Conservation (phyloP, 2,329 filamentous ascomycete species). For the Fusarium mangiferae region DNA sequence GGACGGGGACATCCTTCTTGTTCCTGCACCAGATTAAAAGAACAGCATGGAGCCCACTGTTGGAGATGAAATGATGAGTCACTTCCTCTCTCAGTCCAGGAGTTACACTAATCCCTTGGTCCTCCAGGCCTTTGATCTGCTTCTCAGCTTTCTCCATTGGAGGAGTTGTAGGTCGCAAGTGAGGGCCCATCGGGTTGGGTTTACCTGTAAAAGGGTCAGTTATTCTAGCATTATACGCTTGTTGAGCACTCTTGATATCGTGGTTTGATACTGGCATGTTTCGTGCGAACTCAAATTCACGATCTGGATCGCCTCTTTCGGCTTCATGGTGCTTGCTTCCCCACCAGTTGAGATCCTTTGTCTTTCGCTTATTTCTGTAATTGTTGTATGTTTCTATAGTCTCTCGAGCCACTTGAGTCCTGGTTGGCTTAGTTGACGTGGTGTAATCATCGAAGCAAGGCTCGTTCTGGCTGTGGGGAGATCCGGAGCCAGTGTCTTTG, state of each 20-base stretch:
- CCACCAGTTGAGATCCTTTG: conserved; percentile 10
- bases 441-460: neutral
- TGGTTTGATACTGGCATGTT: conserved; percentile 10
- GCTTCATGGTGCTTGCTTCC: neutral
- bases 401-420: neutral
- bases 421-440: neutral
- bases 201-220: neutral
- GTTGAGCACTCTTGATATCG: neutral
- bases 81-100: conserved; percentile 12
- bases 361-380: neutral
- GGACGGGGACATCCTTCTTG: conserved; percentile 6
- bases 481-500: neutral
- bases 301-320: conserved; percentile 12
- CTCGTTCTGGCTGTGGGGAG: neutral
- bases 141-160: conserved; percentile 20
- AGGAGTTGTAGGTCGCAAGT: conserved; percentile 27
- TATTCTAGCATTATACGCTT: neutral
- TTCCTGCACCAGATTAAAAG: conserved; percentile 19
- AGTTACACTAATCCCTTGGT: conserved; percentile 1
- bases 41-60: conserved; percentile 16
- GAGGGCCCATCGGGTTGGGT: conserved; percentile 3
- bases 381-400: neutral
- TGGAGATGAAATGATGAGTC: neutral
- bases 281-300: conserved; percentile 10
- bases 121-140: conserved; percentile 5